Percentiles rank a stretch among this genome's conserved stretches.
These are phyloP conservation scores for Xanthoparmelia taractica DNA, from an alignment of 495 filamentous ascomycete species.

Conservation along the genomic window DNA sequence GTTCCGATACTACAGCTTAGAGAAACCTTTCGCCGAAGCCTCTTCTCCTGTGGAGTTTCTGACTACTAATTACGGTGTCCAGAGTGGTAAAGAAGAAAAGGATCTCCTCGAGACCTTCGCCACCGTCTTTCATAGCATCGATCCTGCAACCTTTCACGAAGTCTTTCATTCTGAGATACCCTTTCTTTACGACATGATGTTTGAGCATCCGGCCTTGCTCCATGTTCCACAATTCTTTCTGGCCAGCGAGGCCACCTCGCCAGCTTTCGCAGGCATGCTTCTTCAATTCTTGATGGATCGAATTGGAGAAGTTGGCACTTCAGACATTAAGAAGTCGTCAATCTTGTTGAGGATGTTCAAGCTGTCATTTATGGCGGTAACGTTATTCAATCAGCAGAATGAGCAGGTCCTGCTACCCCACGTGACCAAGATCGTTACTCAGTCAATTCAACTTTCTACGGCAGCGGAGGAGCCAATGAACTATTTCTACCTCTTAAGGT, in stretches of 20 bases:
- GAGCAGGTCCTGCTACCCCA: conserved; percentile 92
- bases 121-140: conserved; percentile 96
- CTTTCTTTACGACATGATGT: conserved; percentile 93
- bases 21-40: conserved; percentile 67
- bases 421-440: conserved; percentile 90
- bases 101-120: conserved; percentile 96
- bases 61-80: conserved; percentile 85
- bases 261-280: conserved; percentile 96
- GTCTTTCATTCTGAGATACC: conserved; percentile 97
- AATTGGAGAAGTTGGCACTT: conserved; percentile 88
- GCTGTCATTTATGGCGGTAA: conserved; percentile 98
- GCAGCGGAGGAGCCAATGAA: conserved; percentile 97
- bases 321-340: conserved; percentile 80
- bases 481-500: conserved; percentile 89
- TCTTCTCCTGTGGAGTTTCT: conserved; percentile 79
- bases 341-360: conserved; percentile 95
- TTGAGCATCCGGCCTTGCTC: conserved; percentile 86
- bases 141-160: conserved; percentile 96
- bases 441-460: conserved; percentile 90
- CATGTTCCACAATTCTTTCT: conserved; percentile 98
- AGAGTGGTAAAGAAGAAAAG: conserved; percentile 91
- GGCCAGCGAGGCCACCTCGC: conserved; percentile 93
- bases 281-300: conserved; percentile 93
- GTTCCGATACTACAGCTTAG: conserved; percentile 90
- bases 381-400: conserved; percentile 87